A percentile compares a stretch with the other conserved stretches of the same genome.
Conservation (phyloP, 2,329 filamentous ascomycete genomes). For the Stromatinia cepivora region DNA sequence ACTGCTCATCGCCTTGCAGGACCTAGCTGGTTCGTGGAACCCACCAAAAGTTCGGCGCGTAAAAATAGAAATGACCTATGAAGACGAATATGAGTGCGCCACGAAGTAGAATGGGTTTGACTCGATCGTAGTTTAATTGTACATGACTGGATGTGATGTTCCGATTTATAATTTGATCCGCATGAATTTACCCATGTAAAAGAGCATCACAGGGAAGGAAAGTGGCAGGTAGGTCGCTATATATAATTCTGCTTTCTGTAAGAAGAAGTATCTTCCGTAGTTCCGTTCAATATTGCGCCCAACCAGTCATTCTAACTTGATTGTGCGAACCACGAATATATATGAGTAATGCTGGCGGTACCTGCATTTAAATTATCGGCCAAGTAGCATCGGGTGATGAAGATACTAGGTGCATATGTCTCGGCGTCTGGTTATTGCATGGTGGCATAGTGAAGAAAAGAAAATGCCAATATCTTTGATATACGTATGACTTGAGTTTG, state of each 20-base stretch:
- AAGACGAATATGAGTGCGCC: neutral
- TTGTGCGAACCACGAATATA: neutral
- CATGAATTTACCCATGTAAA: conserved; percentile 12
- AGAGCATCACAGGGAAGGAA: neutral
- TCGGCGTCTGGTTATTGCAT: neutral
- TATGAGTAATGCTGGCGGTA: conserved; percentile 7
- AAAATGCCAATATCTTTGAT: neutral
- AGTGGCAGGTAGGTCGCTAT: conserved; percentile 9
- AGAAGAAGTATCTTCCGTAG: neutral
- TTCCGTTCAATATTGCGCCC: neutral
- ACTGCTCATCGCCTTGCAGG: conserved; percentile 14
- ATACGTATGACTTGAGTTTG: neutral
- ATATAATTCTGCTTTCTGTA: conserved; percentile 10
- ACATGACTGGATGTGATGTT: conserved; percentile 23
- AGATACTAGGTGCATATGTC: neutral
- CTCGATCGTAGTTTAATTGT: neutral
- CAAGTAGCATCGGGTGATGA: neutral
- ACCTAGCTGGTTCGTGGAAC: conserved; percentile 11
- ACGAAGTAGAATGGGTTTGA: conserved; percentile 17
- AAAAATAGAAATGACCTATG: conserved; percentile 20
- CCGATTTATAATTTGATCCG: conserved; percentile 3
- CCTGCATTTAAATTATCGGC: neutral
- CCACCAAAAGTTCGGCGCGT: conserved; percentile 19
- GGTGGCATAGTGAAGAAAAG: neutral
- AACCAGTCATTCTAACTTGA: neutral